phyloP scores from a whole-genome alignment of 352 stramenopile genomes.

The Phytophthora niederhauseri region DNA sequence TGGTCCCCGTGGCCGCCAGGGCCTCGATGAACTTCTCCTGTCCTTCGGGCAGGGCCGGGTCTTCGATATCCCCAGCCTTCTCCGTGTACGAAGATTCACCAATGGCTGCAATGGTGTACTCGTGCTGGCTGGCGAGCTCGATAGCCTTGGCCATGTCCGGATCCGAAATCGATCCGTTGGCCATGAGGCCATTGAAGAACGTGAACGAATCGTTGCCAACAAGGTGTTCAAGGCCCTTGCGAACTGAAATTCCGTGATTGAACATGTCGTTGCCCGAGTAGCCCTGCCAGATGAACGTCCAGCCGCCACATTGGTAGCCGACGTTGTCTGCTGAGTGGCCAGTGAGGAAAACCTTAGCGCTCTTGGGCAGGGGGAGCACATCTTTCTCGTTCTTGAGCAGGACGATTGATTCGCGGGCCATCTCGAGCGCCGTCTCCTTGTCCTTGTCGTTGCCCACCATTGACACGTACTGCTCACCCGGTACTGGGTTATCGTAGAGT shows the following conservation, averaged over 20 bases:
- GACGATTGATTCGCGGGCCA: slow-evolving; percentile 35
- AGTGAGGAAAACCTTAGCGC: too few relatives aligned
- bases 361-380: too few relatives aligned
- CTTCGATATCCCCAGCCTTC: slow-evolving; percentile 76
- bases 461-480: slow-evolving; percentile 35
- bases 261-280: slow-evolving; percentile 52
- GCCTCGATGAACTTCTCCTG: too few relatives aligned
- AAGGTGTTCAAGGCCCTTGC: slow-evolving; percentile 11
- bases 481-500: slow-evolving; percentile 56
- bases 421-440: slow-evolving; percentile 43
- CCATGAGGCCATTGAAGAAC: slow-evolving; percentile 52
- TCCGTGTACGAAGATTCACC: slow-evolving; percentile 75
- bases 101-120: slow-evolving; percentile 66
- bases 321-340: slow-evolving; percentile 27
- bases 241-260: slow-evolving; percentile 48
- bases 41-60: slow-evolving; percentile 29
- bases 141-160: slow-evolving; percentile 49
- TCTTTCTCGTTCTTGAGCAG: too few relatives aligned
- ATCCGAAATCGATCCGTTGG: slow-evolving; percentile 48
- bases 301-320: slow-evolving; percentile 62
- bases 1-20: too few relatives aligned
- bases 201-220: slow-evolving; percentile 22
- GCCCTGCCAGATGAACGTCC: slow-evolving; percentile 79
- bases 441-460: slow-evolving; percentile 51
- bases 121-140: slow-evolving; percentile 33